phyloP scores from a whole-genome alignment of 805 yeast genomes.

The Schwanniomyces occidentalis region DNA sequence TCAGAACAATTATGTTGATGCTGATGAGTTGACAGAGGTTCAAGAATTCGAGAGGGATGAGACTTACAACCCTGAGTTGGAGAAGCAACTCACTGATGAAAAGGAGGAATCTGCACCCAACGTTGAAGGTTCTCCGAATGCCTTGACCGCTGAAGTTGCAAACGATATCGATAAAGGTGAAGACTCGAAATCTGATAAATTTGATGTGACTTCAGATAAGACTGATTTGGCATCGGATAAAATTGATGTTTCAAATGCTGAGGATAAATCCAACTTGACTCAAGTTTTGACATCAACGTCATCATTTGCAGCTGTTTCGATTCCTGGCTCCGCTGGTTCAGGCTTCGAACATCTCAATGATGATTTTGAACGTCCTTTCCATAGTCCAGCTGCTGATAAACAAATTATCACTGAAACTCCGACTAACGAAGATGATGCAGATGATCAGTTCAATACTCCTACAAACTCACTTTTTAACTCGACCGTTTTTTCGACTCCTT shows the following conservation, averaged over 20 bases:
- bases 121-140: background rate
- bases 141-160: background rate
- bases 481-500: conserved; percentile 2
- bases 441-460: conserved; percentile 22
- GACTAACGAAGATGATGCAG: conserved; percentile 12
- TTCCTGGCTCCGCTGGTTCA: conserved; percentile 21
- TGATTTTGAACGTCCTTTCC: background rate
- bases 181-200: conserved; percentile 1
- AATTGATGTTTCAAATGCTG: conserved; percentile 3
- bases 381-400: conserved; percentile 1
- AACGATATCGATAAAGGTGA: background rate
- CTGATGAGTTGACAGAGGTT: conserved; percentile 22
- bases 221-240: background rate
- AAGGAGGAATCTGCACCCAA: conserved; percentile 2
- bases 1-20: conserved; percentile 33
- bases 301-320: conserved; percentile 40
- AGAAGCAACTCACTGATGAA: conserved; percentile 6
- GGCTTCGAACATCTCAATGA: conserved; percentile 6
- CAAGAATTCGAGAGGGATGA: conserved; percentile 21
- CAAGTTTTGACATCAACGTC: conserved; percentile 31
- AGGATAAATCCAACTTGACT: conserved; percentile 11
- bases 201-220: background rate
- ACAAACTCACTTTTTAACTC: conserved; percentile 17
- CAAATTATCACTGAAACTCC: conserved; percentile 1
- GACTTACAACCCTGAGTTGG: background rate